Evolutionary conservation across 192 early-diverging fungal species (phyloP).

Genomic region (Powellomyces hirtus): DNA sequence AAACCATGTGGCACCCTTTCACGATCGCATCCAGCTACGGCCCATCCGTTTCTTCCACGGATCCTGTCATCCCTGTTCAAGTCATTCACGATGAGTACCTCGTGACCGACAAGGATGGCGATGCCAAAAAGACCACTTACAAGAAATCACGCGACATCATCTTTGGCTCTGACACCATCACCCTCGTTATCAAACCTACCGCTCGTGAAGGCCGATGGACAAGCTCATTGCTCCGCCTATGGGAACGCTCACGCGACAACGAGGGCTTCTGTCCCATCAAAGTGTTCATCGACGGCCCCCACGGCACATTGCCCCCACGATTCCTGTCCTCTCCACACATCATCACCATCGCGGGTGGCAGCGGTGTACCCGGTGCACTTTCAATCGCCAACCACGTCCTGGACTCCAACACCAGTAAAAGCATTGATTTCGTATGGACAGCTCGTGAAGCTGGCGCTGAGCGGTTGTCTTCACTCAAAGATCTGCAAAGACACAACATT

Average conservation of each 20-base stretch:
- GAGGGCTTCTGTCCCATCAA: not conserved
- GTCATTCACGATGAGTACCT: conserved; percentile 11
- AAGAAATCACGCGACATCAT: not conserved
- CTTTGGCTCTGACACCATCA: conserved; percentile 8
- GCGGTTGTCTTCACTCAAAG: not conserved
- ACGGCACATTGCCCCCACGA: conserved; percentile 21
- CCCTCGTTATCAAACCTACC: not conserved
- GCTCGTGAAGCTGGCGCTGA: not conserved
- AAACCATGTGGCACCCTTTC: conserved; percentile 25
- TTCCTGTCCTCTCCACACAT: conserved; percentile 12
- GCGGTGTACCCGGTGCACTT: conserved; percentile 23
- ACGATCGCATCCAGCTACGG: conserved; percentile 6
- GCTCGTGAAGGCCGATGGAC: not conserved
- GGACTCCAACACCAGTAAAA: not conserved
- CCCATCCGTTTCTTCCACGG: conserved; percentile 15
- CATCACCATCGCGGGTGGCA: conserved; percentile 16
- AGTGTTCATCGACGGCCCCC: conserved; percentile 21
- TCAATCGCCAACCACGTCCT: conserved; percentile 1
- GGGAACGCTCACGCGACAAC: too few species aligned
- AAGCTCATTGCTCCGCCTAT: too few species aligned
- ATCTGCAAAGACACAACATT: not conserved
- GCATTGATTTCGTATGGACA: not conserved
- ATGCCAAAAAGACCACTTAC: not conserved
- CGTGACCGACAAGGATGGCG: not conserved
- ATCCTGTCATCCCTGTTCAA: conserved; percentile 2